Evolutionary conservation across 176 grass and related monocot species (phyloP).

Genomic region (Aechmea fasciata): DNA sequence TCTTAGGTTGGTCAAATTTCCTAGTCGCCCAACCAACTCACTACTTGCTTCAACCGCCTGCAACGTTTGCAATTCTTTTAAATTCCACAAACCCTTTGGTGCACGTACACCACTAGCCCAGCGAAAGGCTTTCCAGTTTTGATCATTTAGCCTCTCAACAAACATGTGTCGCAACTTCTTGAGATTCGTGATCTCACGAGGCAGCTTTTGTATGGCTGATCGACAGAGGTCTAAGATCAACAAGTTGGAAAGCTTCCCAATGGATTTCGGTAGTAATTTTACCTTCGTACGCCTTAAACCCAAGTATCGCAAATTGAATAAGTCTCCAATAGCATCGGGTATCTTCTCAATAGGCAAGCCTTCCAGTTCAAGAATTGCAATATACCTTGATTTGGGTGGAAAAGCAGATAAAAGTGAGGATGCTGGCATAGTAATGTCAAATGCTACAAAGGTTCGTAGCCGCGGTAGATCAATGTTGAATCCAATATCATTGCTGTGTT

Average conservation of each 20-base stretch:
- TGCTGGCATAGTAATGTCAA: slow-evolving; percentile 2
- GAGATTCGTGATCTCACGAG: slow-evolving; percentile 14
- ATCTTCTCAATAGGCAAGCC: slow-evolving; percentile 3
- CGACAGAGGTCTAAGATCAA: slow-evolving; percentile 29
- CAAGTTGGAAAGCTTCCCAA: slow-evolving; percentile 27
- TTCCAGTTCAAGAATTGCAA: slow-evolving; percentile 26
- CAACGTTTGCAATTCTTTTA: slow-evolving; percentile 34
- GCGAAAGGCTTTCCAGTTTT: slow-evolving; percentile 7
- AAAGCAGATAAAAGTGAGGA: slow-evolving; percentile 11
- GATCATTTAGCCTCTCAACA: neutral
- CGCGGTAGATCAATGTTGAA: neutral
- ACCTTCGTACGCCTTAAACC: slow-evolving; percentile 27
- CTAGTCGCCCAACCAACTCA: slow-evolving; percentile 21
- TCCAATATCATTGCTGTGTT: neutral
- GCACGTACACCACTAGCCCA: slow-evolving; percentile 6
- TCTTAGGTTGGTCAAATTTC: slow-evolving; percentile 33
- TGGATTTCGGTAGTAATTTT: slow-evolving; percentile 36
- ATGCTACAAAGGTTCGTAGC: slow-evolving; percentile 30
- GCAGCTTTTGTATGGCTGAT: slow-evolving; percentile 6
- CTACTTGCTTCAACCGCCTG: slow-evolving; percentile 20
- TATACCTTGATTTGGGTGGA: slow-evolving; percentile 13
- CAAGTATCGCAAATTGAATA: slow-evolving; percentile 45
- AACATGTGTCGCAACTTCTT: slow-evolving; percentile 22
- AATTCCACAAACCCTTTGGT: slow-evolving; percentile 27
- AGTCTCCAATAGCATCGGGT: slow-evolving; percentile 16